Percentiles rank a stretch among this genome's conserved stretches.
These are phyloP conservation scores for Rhodotorula sp. DNA, from an alignment of 1,284 basidiomycete genomes.

Conservation along the genomic window DNA sequence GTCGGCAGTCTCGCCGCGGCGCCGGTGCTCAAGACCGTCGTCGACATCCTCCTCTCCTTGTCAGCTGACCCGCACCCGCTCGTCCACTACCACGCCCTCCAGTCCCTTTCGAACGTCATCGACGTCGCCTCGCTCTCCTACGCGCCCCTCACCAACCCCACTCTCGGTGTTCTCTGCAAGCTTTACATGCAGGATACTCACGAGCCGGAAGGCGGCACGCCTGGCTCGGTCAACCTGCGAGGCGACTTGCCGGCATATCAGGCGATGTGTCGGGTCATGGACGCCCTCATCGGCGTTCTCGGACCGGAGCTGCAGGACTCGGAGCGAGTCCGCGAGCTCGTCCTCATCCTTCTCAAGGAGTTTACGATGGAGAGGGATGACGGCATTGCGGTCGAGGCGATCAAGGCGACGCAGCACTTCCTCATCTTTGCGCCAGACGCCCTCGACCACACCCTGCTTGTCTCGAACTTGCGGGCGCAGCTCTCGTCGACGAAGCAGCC, in stretches of 20 bases:
- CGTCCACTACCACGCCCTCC: slow-evolving; percentile 90
- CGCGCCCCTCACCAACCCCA: slow-evolving; percentile 81
- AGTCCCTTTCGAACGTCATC: slow-evolving; percentile 80
- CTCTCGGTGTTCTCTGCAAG: slow-evolving; percentile 86
- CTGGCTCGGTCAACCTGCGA: slow-evolving; percentile 76
- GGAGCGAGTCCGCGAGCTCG: slow-evolving; percentile 70
- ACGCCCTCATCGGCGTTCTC: slow-evolving; percentile 87
- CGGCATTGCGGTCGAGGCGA: slow-evolving; percentile 85
- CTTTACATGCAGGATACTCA: slow-evolving; percentile 89
- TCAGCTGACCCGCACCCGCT: slow-evolving; percentile 94
- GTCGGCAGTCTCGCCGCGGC: slow-evolving; percentile 92
- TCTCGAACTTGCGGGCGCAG: slow-evolving; percentile 70
- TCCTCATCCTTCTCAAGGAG: slow-evolving; percentile 81
- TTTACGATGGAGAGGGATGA: slow-evolving; percentile 73
- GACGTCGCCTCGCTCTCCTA: slow-evolving; percentile 91
- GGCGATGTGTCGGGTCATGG: slow-evolving; percentile 84
- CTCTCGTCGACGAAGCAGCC: slow-evolving; percentile 71
- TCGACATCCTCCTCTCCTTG: slow-evolving; percentile 93
- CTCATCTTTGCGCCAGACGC: slow-evolving; percentile 89
- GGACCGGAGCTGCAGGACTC: slow-evolving; percentile 95
- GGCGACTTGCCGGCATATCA: slow-evolving; percentile 90
- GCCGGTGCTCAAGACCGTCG: slow-evolving; percentile 90
- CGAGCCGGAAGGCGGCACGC: slow-evolving; percentile 86
- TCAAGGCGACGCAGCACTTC: slow-evolving; percentile 93
- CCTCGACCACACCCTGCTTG: slow-evolving; percentile 73